Evolutionary conservation across 176 grass and related monocot genomes (phyloP), one percentile per base, ranked within the genome.

Genomic region (Panicum miliaceum): DNA sequence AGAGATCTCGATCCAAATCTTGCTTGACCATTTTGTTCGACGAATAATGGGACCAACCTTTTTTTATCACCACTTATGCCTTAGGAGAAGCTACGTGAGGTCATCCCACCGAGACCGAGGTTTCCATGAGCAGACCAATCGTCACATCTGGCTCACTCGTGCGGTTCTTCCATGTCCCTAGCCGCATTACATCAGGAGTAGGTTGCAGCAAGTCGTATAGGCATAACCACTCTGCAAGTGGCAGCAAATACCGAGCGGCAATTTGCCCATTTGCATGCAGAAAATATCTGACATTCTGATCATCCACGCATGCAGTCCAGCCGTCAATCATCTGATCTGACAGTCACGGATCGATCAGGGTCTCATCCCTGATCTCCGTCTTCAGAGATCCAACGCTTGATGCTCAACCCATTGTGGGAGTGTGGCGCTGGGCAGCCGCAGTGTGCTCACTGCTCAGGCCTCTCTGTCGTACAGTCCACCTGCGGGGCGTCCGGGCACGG

Each of bases 381-480:
- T 19, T 71, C 68, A 26, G 67, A 70, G 67, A 11, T 71, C 41
- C 22, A 46, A 16, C 13, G 47, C 13, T 3, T 15, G 58, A 34
- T 25, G 57, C 22, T 7, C 23, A 12, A 71, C 25, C 12, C 13
- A 73, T 58, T 58, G 56, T 26, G 46, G 38, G 42, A 10, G 8
- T 45, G 68, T 63, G 26, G 60, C 60, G 15, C 14, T 19, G 52
- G 4, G 10, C 22, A 26, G 57, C 12, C 23, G 23, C 58, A 25
- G 58, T 61, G 12, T 1, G 11, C 10, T 12, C 23, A 29, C 25
- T 61, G 23, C 4, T 61, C 58, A 25, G 51, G 46, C 20, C 36
- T 22, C 51, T 80, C 78, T 53, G 62, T 80, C 63, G 13, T 67
- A 68, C 78, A 80, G 34, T 40, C 54, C 13, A 26, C 58, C 71